phyloP scores from a whole-genome alignment of 2,329 filamentous ascomycete genomes.

The Dactylellina sp. region DNA sequence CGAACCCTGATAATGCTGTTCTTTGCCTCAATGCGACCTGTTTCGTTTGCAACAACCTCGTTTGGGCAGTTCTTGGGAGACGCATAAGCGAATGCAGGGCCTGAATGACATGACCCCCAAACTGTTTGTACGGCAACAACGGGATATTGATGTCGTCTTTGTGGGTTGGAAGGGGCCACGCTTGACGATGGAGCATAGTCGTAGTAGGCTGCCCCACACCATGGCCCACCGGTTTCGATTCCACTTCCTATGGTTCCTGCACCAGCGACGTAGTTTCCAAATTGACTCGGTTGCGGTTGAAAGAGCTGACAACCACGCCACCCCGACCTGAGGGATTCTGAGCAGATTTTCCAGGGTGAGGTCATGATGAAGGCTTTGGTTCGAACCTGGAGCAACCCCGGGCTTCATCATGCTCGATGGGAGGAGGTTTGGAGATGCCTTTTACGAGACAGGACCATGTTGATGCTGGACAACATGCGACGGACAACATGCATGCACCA shows the following conservation, averaged over 20 bases:
- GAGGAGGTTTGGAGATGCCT: slow-evolving; percentile 42
- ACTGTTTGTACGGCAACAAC: slow-evolving; percentile 13
- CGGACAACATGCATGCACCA: not conserved
- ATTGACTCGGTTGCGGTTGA: slow-evolving; percentile 20
- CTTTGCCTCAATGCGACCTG: slow-evolving; percentile 44
- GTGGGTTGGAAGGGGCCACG: too few species aligned
- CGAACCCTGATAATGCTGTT: slow-evolving; percentile 36
- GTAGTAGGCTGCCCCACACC: slow-evolving; percentile 30
- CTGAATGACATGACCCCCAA: slow-evolving; percentile 23
- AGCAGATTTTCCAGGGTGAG: slow-evolving; percentile 40
- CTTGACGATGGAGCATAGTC: not conserved
- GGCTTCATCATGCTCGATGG: not conserved
- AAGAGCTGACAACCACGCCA: slow-evolving; percentile 49
- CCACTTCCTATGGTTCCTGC: slow-evolving; percentile 2
- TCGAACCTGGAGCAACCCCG: not conserved
- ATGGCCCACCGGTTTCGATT: slow-evolving; percentile 11
- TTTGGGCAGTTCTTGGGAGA: slow-evolving; percentile 55
- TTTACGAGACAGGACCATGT: slow-evolving; percentile 34
- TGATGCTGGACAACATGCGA: not conserved
- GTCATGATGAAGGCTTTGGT: slow-evolving; percentile 23
- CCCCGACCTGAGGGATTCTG: slow-evolving; percentile 36
- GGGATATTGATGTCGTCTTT: slow-evolving; percentile 22
- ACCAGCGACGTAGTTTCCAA: slow-evolving; percentile 39
- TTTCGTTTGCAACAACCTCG: slow-evolving; percentile 33
- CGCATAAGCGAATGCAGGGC: slow-evolving; percentile 53